Evolutionary conservation across 805 yeast genomes (phyloP).

Genomic region (Yarrowia sp.): DNA sequence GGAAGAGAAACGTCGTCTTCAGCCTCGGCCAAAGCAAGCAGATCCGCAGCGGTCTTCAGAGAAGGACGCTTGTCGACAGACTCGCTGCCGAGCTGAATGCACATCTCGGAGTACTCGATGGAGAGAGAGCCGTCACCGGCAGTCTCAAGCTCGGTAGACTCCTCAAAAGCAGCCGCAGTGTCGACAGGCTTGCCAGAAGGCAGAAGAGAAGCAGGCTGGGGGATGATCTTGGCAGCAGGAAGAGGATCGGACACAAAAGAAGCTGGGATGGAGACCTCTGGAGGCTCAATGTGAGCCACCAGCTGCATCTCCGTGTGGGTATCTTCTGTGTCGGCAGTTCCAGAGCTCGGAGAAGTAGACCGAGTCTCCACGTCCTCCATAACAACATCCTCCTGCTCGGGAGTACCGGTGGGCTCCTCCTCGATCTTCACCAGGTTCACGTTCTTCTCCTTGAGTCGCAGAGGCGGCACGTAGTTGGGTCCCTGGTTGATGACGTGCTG

Average conservation of each 20-base stretch:
- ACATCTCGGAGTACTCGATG: constrained; percentile 7
- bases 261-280: neutral
- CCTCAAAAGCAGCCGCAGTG: constrained; percentile 16
- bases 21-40: neutral
- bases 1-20: constrained; percentile 6
- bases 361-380: neutral
- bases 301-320: neutral
- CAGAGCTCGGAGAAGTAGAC: neutral
- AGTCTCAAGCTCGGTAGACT: constrained; percentile 6
- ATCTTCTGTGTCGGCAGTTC: neutral
- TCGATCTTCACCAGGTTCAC: neutral
- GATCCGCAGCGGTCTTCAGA: neutral
- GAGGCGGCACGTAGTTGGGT: constrained; percentile 1
- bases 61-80: constrained; percentile 6
- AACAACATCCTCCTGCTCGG: neutral
- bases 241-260: neutral
- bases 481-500: neutral
- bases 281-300: neutral
- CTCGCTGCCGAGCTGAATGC: neutral
- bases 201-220: neutral
- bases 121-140: constrained; percentile 4
- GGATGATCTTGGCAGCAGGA: neutral
- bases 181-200: neutral
- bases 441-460: neutral
- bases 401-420: neutral